Base-by-base conservation (phyloP, 306 rosid genomes). In the Fragaria iinumae region DNA sequence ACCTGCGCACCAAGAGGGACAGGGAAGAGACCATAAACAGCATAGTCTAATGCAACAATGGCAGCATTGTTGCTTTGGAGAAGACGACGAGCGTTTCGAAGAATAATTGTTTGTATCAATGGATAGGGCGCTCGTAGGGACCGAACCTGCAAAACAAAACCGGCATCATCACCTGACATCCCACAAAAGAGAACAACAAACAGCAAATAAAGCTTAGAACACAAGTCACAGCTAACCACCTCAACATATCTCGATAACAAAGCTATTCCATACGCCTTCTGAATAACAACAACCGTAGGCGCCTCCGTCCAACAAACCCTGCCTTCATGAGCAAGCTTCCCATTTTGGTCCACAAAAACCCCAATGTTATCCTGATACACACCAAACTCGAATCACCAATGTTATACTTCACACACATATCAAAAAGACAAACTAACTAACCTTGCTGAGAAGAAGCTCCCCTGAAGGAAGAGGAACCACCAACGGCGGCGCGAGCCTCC, bases 1-100 rank as follows among this genome's bases (percentile, higher is more conserved):
- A 96, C 99, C 99, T 96, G 99, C 59, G 93, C 99, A 83, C 99
- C 98, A 80, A 96, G 88, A 83, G 99, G 97, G 84, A 93, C 97
- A 21, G 99, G 98, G 78, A 91, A 91, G 74, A 96, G 99, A 68
- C 97, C 98, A 67, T 84, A 89, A 67, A 92, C 90, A 82, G 96
- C 91, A 80, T 86, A 85, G 48, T 93, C 98, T 73, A 91, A 80
- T 73, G 91, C 93, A 88, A 93, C 91, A 78, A 87, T 65, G 44
- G 84, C 82, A 11, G 91, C 81, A 23, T 81, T 80, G 74, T 87
- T 91, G 88, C 90, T 87, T 75, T 84, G 91, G 72, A 84, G 77
- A 77, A 91, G 81, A 75, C 71, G 99, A 74, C 97, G 93, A 83
- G 83, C 98, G 70, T 89, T 92, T 69, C 94, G 88, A 78, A 92